phyloP scores from a whole-genome alignment of 2,329 filamentous ascomycete genomes.

The Fusarium torreyae region DNA sequence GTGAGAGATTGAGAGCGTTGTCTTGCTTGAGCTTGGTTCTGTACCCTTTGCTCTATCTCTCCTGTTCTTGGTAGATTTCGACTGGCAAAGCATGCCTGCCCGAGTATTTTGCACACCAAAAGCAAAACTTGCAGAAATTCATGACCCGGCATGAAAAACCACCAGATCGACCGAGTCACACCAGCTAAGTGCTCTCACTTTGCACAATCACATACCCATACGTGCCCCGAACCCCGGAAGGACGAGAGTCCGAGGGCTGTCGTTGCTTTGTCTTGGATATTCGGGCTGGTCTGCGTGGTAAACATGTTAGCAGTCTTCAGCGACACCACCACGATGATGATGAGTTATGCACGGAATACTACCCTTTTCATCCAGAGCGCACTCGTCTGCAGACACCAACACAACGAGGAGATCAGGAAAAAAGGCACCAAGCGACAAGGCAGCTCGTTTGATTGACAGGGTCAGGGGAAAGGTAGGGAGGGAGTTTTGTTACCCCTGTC shows the following conservation, averaged over 20 bases:
- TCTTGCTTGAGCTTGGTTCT: slow-evolving; percentile 3
- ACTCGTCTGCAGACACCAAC: slow-evolving; percentile 8
- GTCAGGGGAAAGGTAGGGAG: slow-evolving; percentile 33
- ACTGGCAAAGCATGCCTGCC: slow-evolving; percentile 1
- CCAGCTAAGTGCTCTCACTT: slow-evolving; percentile 14
- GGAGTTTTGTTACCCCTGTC: slow-evolving; percentile 41
- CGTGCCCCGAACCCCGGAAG: slow-evolving; percentile 8
- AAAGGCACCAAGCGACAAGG: slow-evolving; percentile 23
- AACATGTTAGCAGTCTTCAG: slow-evolving; percentile 12
- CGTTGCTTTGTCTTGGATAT: slow-evolving; percentile 18
- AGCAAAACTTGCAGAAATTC: slow-evolving; percentile 17
- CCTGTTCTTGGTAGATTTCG: slow-evolving; percentile 1
- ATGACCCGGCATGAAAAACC: background rate
- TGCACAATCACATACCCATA: slow-evolving; percentile 21
- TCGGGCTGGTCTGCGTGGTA: slow-evolving; percentile 1
- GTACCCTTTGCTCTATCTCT: slow-evolving; percentile 1
- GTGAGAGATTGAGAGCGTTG: slow-evolving; percentile 1
- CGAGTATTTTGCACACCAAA: slow-evolving; percentile 3
- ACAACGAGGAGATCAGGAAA: slow-evolving; percentile 8
- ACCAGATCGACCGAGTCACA: slow-evolving; percentile 18
- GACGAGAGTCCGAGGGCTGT: slow-evolving; percentile 20
- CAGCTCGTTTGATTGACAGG: slow-evolving; percentile 37
- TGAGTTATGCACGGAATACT: slow-evolving; percentile 6
- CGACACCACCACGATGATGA: slow-evolving; percentile 23
- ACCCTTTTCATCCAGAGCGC: slow-evolving; percentile 16